phyloP scores from a whole-genome alignment of 768 basidiomycete species.

The Tylopilus vinaceipallidus region DNA sequence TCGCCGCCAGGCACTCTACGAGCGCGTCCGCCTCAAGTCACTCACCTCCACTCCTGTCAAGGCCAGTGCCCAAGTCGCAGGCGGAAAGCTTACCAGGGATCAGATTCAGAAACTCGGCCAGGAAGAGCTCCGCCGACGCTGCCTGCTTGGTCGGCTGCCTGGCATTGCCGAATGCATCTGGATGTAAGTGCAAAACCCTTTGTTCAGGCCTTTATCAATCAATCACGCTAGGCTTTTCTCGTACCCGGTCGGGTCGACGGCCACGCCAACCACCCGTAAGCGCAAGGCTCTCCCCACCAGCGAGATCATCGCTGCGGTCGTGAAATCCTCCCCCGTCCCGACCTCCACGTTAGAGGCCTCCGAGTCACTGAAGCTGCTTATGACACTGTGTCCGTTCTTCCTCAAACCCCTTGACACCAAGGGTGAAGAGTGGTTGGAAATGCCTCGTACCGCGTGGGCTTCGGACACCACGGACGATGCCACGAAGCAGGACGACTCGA shows the following conservation, averaged over 20 bases:
- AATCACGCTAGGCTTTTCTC: constrained; percentile 59
- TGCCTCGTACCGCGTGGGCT: constrained; percentile 31
- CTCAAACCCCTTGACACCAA: constrained; percentile 59
- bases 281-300: constrained; percentile 65
- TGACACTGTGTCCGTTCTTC: constrained; percentile 78
- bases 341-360: constrained; percentile 75
- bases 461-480: constrained; percentile 14
- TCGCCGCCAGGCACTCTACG: constrained; percentile 76
- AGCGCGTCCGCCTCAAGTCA: constrained; percentile 74
- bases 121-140: constrained; percentile 75
- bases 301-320: constrained; percentile 65
- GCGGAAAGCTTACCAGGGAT: constrained; percentile 57
- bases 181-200: constrained; percentile 53
- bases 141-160: constrained; percentile 71
- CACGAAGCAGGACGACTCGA: constrained; percentile 18
- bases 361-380: constrained; percentile 68
- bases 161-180: constrained; percentile 86
- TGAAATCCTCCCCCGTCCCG: constrained; percentile 81
- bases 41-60: constrained; percentile 68
- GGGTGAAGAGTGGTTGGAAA: constrained; percentile 55
- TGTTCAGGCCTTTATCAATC: neutral
- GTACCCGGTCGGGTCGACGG: constrained; percentile 49
- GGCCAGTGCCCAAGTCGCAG: constrained; percentile 36
- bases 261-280: constrained; percentile 60
- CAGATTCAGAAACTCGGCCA: constrained; percentile 70